Base-by-base conservation (phyloP, 768 basidiomycete species). In the Glaciozyma antarctica region DNA sequence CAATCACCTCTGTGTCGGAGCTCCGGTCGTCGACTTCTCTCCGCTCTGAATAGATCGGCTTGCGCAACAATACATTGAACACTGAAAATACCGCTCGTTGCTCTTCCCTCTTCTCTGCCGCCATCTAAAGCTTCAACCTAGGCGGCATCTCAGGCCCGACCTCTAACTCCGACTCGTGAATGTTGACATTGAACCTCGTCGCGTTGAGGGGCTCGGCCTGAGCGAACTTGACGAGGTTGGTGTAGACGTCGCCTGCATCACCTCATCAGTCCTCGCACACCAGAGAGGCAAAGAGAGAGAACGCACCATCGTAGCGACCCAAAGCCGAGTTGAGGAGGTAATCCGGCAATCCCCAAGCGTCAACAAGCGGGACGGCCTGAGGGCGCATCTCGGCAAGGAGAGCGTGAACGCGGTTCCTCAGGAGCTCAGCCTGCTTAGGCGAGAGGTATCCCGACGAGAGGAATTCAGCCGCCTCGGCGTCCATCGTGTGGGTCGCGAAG, bases 291-390 rank as follows among this genome's bases (percentile, higher is more conserved):
- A 16, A 10, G 19, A 22, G 6, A 48, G 19, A 16, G 43, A 59
- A 34, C 32, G 51, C 34, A 57, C 17, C 70, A 53, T 67, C 66
- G 15, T 44, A 55, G 9, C 73, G 58, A 24, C 64, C 65, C 21
- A 68, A 56, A 15, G 64, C 69, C 19, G 63, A 65, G 63, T 67
- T 65, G 53, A 71, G 64, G 12, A 62, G 59, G 61, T 58, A 73
- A 55, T 73, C 73, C n/a, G 65, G 64, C 13, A 69, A 30, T 19
- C 62, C 65, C 60, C 64, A 71, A 2, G 67, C 60, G 68, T 73
- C 73, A 55, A 72, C 73, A 55, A 73, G 69, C 30, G 65, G 55
- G 51, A 73, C 71, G 5, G 73, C 71, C 34, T 73, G 69, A 12
- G 73, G 73, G 19, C 73, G 58, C 30, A 73, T 45, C 44, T 68